Base-by-base conservation (phyloP, 2,329 filamentous ascomycete species). In the Colletotrichum liaoningense region DNA sequence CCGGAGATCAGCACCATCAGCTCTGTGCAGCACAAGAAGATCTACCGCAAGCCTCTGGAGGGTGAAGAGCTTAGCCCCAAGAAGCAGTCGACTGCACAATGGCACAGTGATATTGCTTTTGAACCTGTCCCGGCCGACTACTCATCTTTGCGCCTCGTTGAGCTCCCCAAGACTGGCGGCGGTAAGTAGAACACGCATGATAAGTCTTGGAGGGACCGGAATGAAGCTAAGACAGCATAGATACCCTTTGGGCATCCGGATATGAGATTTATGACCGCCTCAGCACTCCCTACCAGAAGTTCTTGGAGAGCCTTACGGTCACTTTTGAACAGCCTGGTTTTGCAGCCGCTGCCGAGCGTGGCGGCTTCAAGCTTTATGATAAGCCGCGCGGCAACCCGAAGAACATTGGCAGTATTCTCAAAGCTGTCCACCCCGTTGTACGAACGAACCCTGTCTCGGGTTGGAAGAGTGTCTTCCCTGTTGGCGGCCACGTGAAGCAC, bases 391-490 rank as follows among this genome's bases (percentile, higher is more conserved):
- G 84, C 2, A 68, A 77, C 22, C 79, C 79, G 0, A 76, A 72
- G 5, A 92, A 92, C 72, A 78, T 86, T 1, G 89, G 88, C 2
- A 80, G 77, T 22, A 81, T 85, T 5, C 80, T 92, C 46, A 78
- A 77, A 11, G 85, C 89, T 0, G 80, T 84, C 1, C 90, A 92
- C 73, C 89, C 89, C 0, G 85, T 91, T 1, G 83, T 91, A 5
- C 84, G 90, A 12, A 92, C 90, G 0, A 90, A 92, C 67, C 90
- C 90, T 0, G 89, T 92, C 0, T 91, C 90, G 0, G 90, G 90
- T 0, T 92, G 90, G 90, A 92, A 86, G 76, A 81, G 81, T 0
- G 72, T 86, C 33, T 86, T 83, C 65, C 81, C 84, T 0, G 78
- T 87, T 9, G 86, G 85, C 2, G 81, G 80, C 3, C 84, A 86